Conservation (phyloP, 371 early-diverging fungal species). For the Syncephalis plumigaleata region DNA sequence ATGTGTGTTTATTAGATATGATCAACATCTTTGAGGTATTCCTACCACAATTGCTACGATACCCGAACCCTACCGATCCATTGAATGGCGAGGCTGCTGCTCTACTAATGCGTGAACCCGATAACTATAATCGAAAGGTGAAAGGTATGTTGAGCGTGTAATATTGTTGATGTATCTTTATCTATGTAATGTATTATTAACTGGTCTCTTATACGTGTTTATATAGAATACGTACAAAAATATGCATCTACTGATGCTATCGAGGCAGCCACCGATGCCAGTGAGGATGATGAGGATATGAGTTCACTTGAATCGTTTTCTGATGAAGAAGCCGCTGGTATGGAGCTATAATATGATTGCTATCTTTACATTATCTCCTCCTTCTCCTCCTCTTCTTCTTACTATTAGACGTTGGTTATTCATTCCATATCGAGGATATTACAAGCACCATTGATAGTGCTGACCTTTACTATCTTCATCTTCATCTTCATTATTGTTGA, state of each 20-base stretch:
- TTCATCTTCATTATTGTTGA: too few relatives aligned
- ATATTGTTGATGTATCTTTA: neutral
- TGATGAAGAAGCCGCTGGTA: conserved; percentile 53
- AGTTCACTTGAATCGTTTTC: conserved; percentile 61
- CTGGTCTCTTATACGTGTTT: neutral
- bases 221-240: conserved; percentile 60
- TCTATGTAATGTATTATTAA: neutral
- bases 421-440: too few relatives aligned
- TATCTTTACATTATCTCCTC: neutral
- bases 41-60: conserved; percentile 91
- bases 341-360: conserved; percentile 54
- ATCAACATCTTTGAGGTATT: neutral
- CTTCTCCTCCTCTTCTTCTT: neutral
- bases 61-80: conserved; percentile 99
- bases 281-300: conserved; percentile 53
- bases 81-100: conserved; percentile 98
- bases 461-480: too few relatives aligned
- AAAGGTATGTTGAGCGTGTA: conserved; percentile 43
- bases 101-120: conserved; percentile 84
- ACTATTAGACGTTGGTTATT: too few relatives aligned
- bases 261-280: conserved; percentile 62
- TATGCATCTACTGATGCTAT: conserved; percentile 80
- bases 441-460: too few relatives aligned
- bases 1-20: neutral
- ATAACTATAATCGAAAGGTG: conserved; percentile 85